phyloP scores from a whole-genome alignment of 371 early-diverging fungal genomes.

The Lichtheimia corymbifera region DNA sequence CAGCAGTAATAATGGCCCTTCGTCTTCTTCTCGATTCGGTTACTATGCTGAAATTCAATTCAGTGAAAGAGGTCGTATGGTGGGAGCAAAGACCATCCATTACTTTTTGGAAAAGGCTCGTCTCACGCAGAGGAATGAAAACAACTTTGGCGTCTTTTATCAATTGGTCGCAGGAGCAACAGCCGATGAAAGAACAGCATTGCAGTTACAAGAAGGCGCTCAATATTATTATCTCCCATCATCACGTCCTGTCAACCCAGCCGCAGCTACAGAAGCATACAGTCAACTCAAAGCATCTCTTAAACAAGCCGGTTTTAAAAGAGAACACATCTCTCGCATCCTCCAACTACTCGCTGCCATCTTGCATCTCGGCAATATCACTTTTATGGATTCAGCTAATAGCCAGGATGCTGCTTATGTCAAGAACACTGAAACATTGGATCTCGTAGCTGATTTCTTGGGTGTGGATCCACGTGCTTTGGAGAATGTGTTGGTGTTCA shows the following conservation, averaged over 20 bases:
- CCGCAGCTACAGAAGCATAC: slow-evolving; percentile 58
- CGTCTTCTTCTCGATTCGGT: slow-evolving; percentile 89
- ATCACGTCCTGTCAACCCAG: slow-evolving; percentile 21
- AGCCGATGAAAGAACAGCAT: slow-evolving; percentile 38
- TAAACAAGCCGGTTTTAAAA: slow-evolving; percentile 80
- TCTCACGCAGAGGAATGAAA: slow-evolving; percentile 61
- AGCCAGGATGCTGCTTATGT: slow-evolving; percentile 74
- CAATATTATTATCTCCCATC: slow-evolving; percentile 25
- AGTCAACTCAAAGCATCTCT: slow-evolving; percentile 71
- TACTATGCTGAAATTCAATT: slow-evolving; percentile 92
- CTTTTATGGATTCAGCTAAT: slow-evolving; percentile 63
- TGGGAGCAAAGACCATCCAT: slow-evolving; percentile 78
- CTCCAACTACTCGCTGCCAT: slow-evolving; percentile 89
- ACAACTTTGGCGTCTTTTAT: slow-evolving; percentile 94
- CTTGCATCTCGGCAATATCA: slow-evolving; percentile 88
- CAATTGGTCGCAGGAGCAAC: slow-evolving; percentile 65
- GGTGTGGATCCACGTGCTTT: slow-evolving; percentile 82
- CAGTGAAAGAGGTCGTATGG: slow-evolving; percentile 63
- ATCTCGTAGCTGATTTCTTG: slow-evolving; percentile 81
- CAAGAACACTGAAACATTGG: slow-evolving; percentile 76
- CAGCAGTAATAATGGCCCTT: slow-evolving; percentile 71
- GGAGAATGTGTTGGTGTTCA: slow-evolving; percentile 84
- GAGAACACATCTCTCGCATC: slow-evolving; percentile 78
- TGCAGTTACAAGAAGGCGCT: slow-evolving; percentile 24
- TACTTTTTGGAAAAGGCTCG: slow-evolving; percentile 89